Base-by-base conservation (phyloP, 1,139 yeast species). In the Taphrina communis region DNA sequence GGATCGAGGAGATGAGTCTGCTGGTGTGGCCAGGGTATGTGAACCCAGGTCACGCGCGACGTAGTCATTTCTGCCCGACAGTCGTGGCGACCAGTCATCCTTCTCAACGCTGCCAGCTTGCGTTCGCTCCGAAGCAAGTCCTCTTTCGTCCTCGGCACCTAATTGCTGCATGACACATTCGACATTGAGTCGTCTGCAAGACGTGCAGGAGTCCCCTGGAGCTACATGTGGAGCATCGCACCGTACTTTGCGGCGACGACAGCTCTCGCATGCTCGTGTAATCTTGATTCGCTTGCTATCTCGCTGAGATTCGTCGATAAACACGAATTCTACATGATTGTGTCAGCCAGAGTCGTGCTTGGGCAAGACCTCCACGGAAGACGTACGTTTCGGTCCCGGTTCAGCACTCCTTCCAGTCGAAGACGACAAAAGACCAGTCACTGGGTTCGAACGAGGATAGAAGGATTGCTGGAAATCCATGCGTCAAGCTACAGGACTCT, bases 241-340 rank as follows among this genome's bases (percentile, higher is more conserved):
- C 38, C 39, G 50, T 42, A 60, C 65, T 21, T 60, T 60, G 36
- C 65, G 44, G 14, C 65, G 44, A 21, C 65, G 25, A 38, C 65
- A 60, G 38, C 50, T 50, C 50, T 60, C 65, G 38, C 65, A 60
- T 6, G 68, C 68, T 11, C 68, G 38, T n/a, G 68, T 65, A 39
- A 65, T 58, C 51, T 65, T 65, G 52, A 57, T 42, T 36, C 68
- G 25, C 31, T 65, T 65, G 61, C 67, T 55, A 31, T 57, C 63
- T 21, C 68, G 63, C 6, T 38, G 53, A 38, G 58, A 55, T 51
- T 65, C 68, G 42, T 65, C 68, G 35, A 65, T 51, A 41, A 65
- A 65, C 52, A 65, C 68, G 41, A 39, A 65, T 35, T 65, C 67
- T 63, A n/a, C 8, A 19, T 8, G 12, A 8, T 21, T 8, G 53